phyloP scores from a whole-genome alignment of 164 flowering plant genomes.

The Akebia trifoliata region DNA sequence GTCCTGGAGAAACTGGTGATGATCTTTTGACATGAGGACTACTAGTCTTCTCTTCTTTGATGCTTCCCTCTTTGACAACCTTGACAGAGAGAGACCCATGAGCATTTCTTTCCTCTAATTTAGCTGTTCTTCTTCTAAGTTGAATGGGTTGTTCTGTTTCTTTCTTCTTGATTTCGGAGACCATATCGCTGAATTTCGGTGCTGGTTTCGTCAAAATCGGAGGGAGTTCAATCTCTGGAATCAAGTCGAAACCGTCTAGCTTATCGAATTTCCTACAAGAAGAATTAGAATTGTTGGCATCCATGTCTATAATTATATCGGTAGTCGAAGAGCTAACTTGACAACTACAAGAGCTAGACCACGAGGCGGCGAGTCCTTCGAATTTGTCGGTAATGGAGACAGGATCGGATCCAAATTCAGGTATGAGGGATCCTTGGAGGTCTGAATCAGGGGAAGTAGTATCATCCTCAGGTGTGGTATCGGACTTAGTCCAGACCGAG shows the following conservation, averaged over 20 bases:
- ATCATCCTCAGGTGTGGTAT: conserved; percentile 15
- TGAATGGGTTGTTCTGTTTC: conserved; percentile 9
- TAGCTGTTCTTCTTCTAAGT: conserved; percentile 8
- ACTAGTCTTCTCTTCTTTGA: conserved; percentile 19
- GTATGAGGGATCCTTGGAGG: conserved; percentile 1
- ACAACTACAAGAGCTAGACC: conserved; percentile 32
- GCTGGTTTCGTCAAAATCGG: conserved; percentile 47
- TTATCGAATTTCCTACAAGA: conserved; percentile 12
- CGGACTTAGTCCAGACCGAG: conserved; percentile 16
- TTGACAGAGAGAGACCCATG: conserved; percentile 21
- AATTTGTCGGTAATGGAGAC: neutral
- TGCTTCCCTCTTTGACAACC: conserved; percentile 20
- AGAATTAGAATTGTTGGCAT: conserved; percentile 11
- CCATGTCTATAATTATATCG: conserved; percentile 48
- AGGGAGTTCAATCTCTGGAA: conserved; percentile 42
- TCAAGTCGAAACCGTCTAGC: conserved; percentile 21
- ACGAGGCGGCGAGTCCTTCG: conserved; percentile 12
- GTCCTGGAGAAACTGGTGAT: conserved; percentile 21
- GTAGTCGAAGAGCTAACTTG: conserved; percentile 32
- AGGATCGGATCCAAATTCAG: conserved; percentile 5
- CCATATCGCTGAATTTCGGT: conserved; percentile 16
- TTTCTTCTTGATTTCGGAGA: conserved; percentile 11
- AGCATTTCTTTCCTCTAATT: conserved; percentile 13
- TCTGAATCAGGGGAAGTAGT: conserved; percentile 18
- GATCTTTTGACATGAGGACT: conserved; percentile 22